Percentiles rank a stretch among this genome's conserved stretches.
Conservation (phyloP, 805 yeast genomes). For the Wickerhamomyces canadensis region DNA sequence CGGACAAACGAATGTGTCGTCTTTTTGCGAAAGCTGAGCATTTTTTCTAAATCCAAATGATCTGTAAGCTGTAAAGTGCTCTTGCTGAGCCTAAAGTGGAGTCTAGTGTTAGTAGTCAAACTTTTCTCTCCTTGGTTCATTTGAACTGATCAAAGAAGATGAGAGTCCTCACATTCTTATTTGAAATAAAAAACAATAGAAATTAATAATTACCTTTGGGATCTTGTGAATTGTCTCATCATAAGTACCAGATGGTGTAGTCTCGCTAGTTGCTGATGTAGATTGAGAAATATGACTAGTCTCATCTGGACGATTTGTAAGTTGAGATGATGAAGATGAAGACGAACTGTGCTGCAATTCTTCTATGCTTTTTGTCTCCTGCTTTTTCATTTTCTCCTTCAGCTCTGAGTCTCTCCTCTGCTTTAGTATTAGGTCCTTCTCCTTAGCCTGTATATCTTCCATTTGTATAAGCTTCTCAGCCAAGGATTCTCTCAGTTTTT, state of each 20-base stretch:
- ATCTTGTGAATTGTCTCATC: constrained; percentile 20
- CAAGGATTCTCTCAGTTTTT: constrained; percentile 6
- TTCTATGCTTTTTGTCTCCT: constrained; percentile 4
- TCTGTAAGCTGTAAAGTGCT: constrained; percentile 19
- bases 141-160: no score
- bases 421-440: neutral
- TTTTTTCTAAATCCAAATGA: constrained; percentile 12
- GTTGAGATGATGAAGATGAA: no score
- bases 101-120: constrained; percentile 19
- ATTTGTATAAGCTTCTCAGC: constrained; percentile 9
- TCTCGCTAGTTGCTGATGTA: neutral
- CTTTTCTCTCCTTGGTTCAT: no score
- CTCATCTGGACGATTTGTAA: no score
- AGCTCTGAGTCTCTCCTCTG: neutral
- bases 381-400: constrained; percentile 9
- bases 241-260: constrained; percentile 2
- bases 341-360: no score
- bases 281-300: neutral
- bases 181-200: neutral
- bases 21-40: neutral
- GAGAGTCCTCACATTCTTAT: neutral
- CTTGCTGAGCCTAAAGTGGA: constrained; percentile 10
- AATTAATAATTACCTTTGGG: constrained; percentile 20
- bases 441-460: constrained; percentile 4
- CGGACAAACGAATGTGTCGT: constrained; percentile 17